A percentile compares a stretch with the other conserved stretches of the same genome.
Conservation (phyloP, 257 asterid genomes). For the Przewalskia tangutica region DNA sequence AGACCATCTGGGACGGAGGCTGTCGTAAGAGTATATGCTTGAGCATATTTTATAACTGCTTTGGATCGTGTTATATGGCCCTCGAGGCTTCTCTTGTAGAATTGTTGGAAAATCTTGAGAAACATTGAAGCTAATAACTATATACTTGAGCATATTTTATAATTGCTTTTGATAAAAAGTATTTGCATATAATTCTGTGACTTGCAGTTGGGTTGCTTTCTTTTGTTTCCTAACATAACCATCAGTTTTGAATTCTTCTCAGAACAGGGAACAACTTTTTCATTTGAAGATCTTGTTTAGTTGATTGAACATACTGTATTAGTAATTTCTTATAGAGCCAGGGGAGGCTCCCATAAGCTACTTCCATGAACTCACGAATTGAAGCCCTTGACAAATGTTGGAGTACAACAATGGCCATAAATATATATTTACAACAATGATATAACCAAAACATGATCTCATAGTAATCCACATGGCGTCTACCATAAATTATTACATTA, state of each 20-base stretch:
- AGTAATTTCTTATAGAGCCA: neutral
- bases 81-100: neutral
- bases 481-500: neutral
- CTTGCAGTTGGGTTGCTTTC: neutral
- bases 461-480: neutral
- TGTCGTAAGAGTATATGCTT: constrained; percentile 84
- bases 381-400: neutral
- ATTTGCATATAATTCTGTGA: neutral
- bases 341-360: neutral
- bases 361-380: neutral
- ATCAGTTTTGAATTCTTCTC: neutral
- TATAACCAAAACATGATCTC: neutral
- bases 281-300: neutral
- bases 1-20: constrained; percentile 97
- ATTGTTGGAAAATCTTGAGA: neutral
- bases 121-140: neutral
- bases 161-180: neutral
- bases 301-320: neutral
- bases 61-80: neutral
- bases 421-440: too few species aligned
- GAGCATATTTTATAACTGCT: constrained; percentile 44
- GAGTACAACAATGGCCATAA: neutral
- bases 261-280: neutral
- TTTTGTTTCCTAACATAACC: neutral
- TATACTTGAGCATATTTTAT: neutral